phyloP scores from a whole-genome alignment of 306 rosid species.

The Datisca glomerata region DNA sequence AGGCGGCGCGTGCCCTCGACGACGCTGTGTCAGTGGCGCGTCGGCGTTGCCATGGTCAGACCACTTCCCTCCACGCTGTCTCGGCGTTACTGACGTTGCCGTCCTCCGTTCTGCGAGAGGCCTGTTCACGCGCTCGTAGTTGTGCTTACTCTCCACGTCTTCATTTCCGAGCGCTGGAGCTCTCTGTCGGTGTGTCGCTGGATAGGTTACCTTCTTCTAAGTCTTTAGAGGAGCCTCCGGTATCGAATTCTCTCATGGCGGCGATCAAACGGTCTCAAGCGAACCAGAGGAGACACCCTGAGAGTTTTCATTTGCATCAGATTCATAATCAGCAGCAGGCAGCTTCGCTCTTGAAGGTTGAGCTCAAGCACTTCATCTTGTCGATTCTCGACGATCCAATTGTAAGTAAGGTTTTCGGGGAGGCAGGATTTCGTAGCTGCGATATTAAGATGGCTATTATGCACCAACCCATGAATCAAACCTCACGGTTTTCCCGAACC shows the following conservation, averaged over 20 bases:
- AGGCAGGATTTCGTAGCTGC: conserved; percentile 75
- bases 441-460: conserved; percentile 65
- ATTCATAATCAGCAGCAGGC: conserved; percentile 48
- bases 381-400: conserved; percentile 96
- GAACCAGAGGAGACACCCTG: conserved; percentile 87
- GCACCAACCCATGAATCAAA: conserved; percentile 41
- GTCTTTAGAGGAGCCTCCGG: conserved; percentile 55
- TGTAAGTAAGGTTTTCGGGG: conserved; percentile 77
- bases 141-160: conserved; percentile 62
- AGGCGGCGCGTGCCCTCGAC: conserved; percentile 75
- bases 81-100: conserved; percentile 71
- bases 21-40: conserved; percentile 83
- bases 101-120: conserved; percentile 56
- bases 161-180: conserved; percentile 76
- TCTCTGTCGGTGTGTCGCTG: conserved; percentile 79
- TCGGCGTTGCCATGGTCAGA: conserved; percentile 70
- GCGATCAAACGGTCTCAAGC: conserved; percentile 93
- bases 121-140: conserved; percentile 64
- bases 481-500: conserved; percentile 25
- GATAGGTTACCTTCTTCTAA: conserved; percentile 64
- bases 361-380: conserved; percentile 65
- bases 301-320: conserved; percentile 64
- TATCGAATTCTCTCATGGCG: conserved; percentile 89
- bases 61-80: conserved; percentile 78
- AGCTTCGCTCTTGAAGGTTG: conserved; percentile 64